phyloP scores from a whole-genome alignment of 2,329 filamentous ascomycete genomes.

The Fusarium nanum region DNA sequence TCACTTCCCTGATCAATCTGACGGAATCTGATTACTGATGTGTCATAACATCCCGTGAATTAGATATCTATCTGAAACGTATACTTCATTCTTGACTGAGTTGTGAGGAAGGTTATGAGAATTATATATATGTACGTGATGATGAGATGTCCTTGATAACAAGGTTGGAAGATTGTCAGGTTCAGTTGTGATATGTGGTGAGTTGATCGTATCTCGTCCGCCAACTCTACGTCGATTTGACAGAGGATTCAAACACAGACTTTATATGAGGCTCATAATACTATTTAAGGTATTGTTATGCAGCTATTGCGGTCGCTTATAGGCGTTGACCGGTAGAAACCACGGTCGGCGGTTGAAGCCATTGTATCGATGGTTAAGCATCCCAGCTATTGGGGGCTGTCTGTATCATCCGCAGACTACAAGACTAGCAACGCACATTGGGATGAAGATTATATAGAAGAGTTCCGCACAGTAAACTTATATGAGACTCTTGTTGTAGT shows the following conservation, averaged over 20 bases:
- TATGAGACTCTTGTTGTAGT: neutral
- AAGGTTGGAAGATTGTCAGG: neutral
- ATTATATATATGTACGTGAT: neutral
- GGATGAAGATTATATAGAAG: neutral
- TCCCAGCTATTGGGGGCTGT: neutral
- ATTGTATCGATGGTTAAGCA: neutral
- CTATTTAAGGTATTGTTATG: neutral
- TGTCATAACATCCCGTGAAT: neutral
- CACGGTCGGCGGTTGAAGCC: neutral
- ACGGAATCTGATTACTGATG: neutral
- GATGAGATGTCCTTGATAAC: neutral
- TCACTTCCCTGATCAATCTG: neutral
- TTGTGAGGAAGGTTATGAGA: neutral
- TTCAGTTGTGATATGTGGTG: neutral
- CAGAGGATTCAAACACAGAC: neutral
- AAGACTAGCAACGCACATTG: neutral
- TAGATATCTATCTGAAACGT: neutral
- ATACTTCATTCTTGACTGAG: neutral
- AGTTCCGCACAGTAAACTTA: neutral
- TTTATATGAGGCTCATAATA: neutral
- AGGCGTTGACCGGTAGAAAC: neutral
- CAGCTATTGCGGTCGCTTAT: neutral
- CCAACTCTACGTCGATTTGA: neutral
- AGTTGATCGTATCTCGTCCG: neutral
- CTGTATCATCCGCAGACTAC: neutral